phyloP scores from a whole-genome alignment of 2,329 filamentous ascomycete genomes.

The Zasmidium cellare region DNA sequence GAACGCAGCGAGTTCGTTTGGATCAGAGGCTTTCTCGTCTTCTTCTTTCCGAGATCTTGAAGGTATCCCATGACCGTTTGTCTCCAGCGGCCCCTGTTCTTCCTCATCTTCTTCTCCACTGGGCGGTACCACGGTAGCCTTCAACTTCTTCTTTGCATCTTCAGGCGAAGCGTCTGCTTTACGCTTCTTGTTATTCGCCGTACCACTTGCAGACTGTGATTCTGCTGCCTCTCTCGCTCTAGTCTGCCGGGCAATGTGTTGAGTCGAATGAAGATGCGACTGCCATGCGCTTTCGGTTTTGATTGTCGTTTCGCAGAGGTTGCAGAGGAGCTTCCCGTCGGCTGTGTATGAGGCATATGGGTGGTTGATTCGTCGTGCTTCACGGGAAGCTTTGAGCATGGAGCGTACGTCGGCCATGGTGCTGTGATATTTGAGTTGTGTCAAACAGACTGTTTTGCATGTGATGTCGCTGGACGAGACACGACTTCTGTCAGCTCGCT shows the following conservation, averaged over 20 bases:
- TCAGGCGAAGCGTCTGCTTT: slow-evolving; percentile 42
- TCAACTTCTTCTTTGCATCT: slow-evolving; percentile 24
- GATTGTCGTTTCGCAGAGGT: slow-evolving; percentile 63
- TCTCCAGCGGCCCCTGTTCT: slow-evolving; percentile 13
- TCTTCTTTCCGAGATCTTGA: slow-evolving; percentile 10
- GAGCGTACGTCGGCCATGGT: slow-evolving; percentile 77
- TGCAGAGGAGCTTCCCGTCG: slow-evolving; percentile 67
- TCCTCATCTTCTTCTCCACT: slow-evolving; percentile 28
- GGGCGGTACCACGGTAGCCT: slow-evolving; percentile 5
- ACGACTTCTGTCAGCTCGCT: neutral
- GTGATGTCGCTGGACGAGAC: neutral
- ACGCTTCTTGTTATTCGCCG: slow-evolving; percentile 50
- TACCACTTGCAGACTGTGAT: slow-evolving; percentile 28
- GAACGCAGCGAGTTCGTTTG: slow-evolving; percentile 65
- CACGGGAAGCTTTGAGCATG: slow-evolving; percentile 75
- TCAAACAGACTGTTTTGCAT: neutral
- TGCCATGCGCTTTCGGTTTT: slow-evolving; percentile 70
- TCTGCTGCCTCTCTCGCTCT: slow-evolving; percentile 31
- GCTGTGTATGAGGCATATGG: slow-evolving; percentile 68
- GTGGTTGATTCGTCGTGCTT: slow-evolving; percentile 70
- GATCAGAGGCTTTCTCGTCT: slow-evolving; percentile 20
- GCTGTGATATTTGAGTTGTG: neutral
- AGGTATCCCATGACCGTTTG: neutral
- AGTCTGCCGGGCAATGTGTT: slow-evolving; percentile 43
- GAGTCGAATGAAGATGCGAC: slow-evolving; percentile 56